Evolutionary conservation across 352 stramenopile species (phyloP).

Genomic region (Pythium brachiatum): DNA sequence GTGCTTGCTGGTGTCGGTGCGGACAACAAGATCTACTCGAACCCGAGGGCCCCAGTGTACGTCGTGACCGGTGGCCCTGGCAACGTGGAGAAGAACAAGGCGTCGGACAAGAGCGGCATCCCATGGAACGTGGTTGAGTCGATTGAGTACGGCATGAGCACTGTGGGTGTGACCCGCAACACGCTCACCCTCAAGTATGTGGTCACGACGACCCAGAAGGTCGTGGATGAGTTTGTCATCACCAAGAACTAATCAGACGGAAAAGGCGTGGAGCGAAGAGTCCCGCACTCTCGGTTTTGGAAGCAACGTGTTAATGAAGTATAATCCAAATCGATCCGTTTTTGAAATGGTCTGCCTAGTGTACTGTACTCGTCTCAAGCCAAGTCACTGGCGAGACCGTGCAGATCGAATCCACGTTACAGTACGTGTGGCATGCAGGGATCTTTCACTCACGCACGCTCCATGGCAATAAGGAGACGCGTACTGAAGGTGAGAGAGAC

Average conservation of each 20-base stretch:
- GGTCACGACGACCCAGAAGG: constrained; percentile 19
- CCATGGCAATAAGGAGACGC: too few species aligned
- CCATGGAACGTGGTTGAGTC: constrained; percentile 36
- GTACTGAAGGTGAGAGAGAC: too few species aligned
- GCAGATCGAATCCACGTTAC: too few species aligned
- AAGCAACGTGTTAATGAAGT: background rate
- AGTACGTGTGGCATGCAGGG: too few species aligned
- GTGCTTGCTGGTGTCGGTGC: constrained; percentile 23
- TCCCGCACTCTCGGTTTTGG: background rate
- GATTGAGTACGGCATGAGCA: constrained; percentile 43
- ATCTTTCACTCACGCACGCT: too few species aligned
- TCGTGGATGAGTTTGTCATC: constrained; percentile 44
- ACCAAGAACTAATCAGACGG: constrained; percentile 33
- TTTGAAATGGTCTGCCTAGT: too few species aligned
- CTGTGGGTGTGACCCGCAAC: constrained; percentile 28
- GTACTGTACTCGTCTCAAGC: too few species aligned
- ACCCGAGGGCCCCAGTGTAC: constrained; percentile 27
- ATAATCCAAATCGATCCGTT: too few species aligned
- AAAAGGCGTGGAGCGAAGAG: background rate
- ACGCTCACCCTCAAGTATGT: constrained; percentile 36
- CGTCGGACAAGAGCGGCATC: constrained; percentile 24
- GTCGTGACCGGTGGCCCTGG: constrained; percentile 9
- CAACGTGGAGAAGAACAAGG: background rate
- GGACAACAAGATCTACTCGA: constrained; percentile 21
- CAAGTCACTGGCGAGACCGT: too few species aligned